Conservation (phyloP, 306 rosid genomes). For the Castanea mollissima region DNA sequence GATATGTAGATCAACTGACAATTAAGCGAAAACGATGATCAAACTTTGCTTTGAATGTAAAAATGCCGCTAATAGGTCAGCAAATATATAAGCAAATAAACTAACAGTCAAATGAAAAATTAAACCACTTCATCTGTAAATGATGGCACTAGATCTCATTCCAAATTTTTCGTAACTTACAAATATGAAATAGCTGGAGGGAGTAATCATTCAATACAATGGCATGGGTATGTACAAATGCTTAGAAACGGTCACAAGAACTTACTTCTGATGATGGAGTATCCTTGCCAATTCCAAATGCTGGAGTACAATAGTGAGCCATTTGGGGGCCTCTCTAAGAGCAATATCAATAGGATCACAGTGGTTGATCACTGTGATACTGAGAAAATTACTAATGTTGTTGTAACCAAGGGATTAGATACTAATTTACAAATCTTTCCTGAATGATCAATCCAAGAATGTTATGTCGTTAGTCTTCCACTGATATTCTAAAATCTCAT, state of each 20-base stretch:
- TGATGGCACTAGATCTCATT: not conserved
- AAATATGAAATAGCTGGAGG: not conserved
- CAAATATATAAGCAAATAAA: no score
- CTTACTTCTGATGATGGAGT: not conserved
- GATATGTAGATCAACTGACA: not conserved
- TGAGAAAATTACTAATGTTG: not conserved
- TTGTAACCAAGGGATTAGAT: not conserved
- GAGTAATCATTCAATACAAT: not conserved
- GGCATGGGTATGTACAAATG: not conserved
- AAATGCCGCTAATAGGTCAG: no score
- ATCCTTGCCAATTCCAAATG: not conserved
- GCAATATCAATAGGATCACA: not conserved
- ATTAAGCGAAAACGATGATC: not conserved
- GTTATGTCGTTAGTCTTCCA: slow-evolving; percentile 3
- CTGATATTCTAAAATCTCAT: not conserved
- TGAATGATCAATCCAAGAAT: not conserved
- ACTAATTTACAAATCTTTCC: slow-evolving; percentile 2
- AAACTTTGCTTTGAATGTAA: no score
- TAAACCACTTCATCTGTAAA: no score
- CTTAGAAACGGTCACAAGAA: not conserved
- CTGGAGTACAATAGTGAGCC: not conserved
- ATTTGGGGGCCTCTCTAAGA: not conserved
- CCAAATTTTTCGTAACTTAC: not conserved
- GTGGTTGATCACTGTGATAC: not conserved
- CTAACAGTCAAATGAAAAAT: no score